These are phyloP conservation scores for Penstemon eatonii DNA, from an alignment of 257 asterid species.

Conservation along the genomic window DNA sequence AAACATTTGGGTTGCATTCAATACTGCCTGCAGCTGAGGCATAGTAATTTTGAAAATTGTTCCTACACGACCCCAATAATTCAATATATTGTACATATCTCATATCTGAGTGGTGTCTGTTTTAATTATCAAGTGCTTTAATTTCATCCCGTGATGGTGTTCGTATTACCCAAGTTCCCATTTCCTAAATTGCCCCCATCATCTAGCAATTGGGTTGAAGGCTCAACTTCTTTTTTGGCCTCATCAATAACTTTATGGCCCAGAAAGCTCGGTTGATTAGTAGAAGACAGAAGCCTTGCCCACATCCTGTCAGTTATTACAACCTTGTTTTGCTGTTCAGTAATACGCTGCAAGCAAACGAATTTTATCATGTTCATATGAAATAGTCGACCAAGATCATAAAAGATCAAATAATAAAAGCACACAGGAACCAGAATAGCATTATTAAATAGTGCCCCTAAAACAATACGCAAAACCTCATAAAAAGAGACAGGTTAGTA, in stretches of 20 bases:
- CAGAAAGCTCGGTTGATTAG: constrained; percentile 73
- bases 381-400: constrained; percentile 6
- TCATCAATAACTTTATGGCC: constrained; percentile 30
- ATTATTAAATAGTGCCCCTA: no score
- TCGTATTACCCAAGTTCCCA: constrained; percentile 39
- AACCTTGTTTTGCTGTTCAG: constrained; percentile 60
- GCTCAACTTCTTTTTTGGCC: constrained; percentile 21
- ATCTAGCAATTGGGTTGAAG: constrained; percentile 28
- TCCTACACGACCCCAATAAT: constrained; percentile 46
- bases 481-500: no score
- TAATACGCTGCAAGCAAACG: constrained; percentile 52
- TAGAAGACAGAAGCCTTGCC: constrained; percentile 80
- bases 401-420: not conserved
- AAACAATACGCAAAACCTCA: no score
- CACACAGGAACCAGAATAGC: not conserved
- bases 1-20: constrained; percentile 18
- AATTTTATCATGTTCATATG: not conserved
- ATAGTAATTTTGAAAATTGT: constrained; percentile 42
- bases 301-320: constrained; percentile 80
- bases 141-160: constrained; percentile 24
- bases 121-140: constrained; percentile 27
- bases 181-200: constrained; percentile 24
- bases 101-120: constrained; percentile 5
- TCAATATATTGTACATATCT: constrained; percentile 33
- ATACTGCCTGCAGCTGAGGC: constrained; percentile 54